A percentile compares a stretch with the other conserved stretches of the same genome.
These are phyloP conservation scores for Leccinum uliginosum DNA, from an alignment of 768 basidiomycete species.

Conservation along the genomic window DNA sequence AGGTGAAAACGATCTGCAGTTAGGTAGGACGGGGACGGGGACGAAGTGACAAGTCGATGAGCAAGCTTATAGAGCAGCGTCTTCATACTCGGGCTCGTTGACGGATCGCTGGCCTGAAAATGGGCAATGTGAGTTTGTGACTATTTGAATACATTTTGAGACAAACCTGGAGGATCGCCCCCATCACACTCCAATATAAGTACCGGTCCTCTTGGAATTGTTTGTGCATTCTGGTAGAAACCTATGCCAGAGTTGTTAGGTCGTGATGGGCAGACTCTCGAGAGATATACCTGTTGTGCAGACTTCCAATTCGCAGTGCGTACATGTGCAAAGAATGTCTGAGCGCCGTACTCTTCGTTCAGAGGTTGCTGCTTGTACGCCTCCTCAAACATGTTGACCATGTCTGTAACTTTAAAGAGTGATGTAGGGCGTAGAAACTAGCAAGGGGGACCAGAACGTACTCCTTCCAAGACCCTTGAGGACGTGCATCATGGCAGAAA, in stretches of 20 bases:
- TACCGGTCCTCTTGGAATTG: slow-evolving; percentile 80
- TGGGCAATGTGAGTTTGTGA: slow-evolving; percentile 8
- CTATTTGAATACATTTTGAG: not conserved
- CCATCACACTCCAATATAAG: slow-evolving; percentile 79
- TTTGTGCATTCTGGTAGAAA: slow-evolving; percentile 78
- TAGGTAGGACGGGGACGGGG: slow-evolving; percentile 57
- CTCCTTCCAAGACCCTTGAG: slow-evolving; percentile 73
- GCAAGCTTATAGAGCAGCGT: slow-evolving; percentile 72
- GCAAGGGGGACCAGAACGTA: slow-evolving; percentile 23
- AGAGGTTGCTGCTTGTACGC: slow-evolving; percentile 76
- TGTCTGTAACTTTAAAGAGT: slow-evolving; percentile 56
- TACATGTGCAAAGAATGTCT: slow-evolving; percentile 83
- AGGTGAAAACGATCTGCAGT: slow-evolving; percentile 76
- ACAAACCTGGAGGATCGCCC: slow-evolving; percentile 71
- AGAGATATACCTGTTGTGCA: slow-evolving; percentile 65
- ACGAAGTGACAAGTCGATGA: slow-evolving; percentile 64
- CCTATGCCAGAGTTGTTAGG: slow-evolving; percentile 35
- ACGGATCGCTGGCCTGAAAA: slow-evolving; percentile 65
- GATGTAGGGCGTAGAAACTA: not conserved
- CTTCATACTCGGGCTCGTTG: slow-evolving; percentile 59
- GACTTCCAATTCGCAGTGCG: slow-evolving; percentile 81
- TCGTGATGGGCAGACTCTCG: not conserved
- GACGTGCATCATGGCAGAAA: slow-evolving; percentile 82
- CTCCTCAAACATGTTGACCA: slow-evolving; percentile 81
- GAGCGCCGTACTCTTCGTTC: slow-evolving; percentile 80